Evolutionary conservation across 139 green algal species (phyloP).

Genomic region (Coelastrella sp.): DNA sequence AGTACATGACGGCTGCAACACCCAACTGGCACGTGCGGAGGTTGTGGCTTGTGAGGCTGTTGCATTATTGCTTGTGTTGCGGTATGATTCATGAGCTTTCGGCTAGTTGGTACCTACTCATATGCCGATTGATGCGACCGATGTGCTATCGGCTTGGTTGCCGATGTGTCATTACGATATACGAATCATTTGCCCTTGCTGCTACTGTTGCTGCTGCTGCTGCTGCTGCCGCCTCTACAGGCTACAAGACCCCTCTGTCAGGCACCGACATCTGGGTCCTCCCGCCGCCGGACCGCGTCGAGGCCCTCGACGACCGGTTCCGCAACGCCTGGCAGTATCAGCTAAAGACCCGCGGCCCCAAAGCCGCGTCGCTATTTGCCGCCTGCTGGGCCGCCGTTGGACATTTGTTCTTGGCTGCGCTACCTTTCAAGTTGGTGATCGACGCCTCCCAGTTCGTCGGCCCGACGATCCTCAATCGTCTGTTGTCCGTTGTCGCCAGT

Average conservation of each 20-base stretch:
- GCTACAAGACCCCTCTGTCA: constrained; percentile 64
- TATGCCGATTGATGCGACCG: too few species aligned
- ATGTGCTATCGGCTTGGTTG: too few species aligned
- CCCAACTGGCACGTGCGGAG: too few species aligned
- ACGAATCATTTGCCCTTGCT: too few species aligned
- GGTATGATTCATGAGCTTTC: too few species aligned
- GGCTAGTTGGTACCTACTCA: too few species aligned
- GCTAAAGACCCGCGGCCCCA: not conserved
- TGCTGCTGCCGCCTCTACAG: too few species aligned
- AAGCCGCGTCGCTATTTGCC: constrained; percentile 39
- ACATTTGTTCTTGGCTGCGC: constrained; percentile 58
- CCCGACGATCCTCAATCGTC: constrained; percentile 74
- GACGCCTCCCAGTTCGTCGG: constrained; percentile 71
- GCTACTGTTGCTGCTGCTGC: too few species aligned
- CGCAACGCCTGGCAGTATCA: constrained; percentile 50
- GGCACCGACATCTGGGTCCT: constrained; percentile 68
- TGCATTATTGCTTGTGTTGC: too few species aligned
- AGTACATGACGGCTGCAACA: too few species aligned
- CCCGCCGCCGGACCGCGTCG: constrained; percentile 57
- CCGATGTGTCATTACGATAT: too few species aligned
- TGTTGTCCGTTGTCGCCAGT: constrained; percentile 62
- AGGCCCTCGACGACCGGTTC: constrained; percentile 48
- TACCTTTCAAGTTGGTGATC: constrained; percentile 69
- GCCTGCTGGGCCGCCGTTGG: constrained; percentile 41
- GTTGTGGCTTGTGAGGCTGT: too few species aligned